Base-by-base conservation (phyloP, 352 stramenopile species). In the Phytopythium ostracodes region DNA sequence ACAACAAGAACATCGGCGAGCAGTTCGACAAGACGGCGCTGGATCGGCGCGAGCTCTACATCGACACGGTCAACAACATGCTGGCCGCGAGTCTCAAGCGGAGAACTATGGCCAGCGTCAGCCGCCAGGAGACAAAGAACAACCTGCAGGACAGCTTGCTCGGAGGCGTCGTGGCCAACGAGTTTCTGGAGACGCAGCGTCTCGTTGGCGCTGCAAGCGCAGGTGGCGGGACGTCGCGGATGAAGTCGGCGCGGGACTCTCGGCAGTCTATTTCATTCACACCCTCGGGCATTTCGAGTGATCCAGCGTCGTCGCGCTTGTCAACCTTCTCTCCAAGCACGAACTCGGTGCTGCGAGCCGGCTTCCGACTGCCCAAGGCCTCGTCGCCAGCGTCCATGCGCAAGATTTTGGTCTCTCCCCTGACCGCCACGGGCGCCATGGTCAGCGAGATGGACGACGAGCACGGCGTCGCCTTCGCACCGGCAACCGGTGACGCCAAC, bases 1-100 rank as follows among this genome's bases (percentile, higher is more conserved):
- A 94, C 63, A 94, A 94, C 76, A 94, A 94, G 64, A 92, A 94
- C 67, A 92, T 89, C 36, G 85, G 85, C 53, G 85, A 94, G 60
- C 85, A 94, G 63, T 94, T 94, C 56, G 85, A 94, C 67, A 91
- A 90, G 65, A 86, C 79, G 43, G 73, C 79, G 17, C 71, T 94
- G 11, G 84, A 94, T 36, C 69, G 85, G 12, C 81, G 85, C 3
- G 85, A 94, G 63, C 68, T 94, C 0, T 94, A 88, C 59, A 84
- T 94, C 4, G 77, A 91, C 35, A 93, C 86, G 35, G 65, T 94
- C 17, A 74, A 76, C 29, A 93, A 93, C 64, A 90, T 94, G 73
- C 68, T 92, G 56, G 63, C 64, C 24, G 86, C 81, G 17, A 91
- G 79, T 42, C 77, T 94, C 61, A 87, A 87, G 68, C 81, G 86